These are phyloP conservation scores for Cadophora sp. DNA, from an alignment of 2,329 filamentous ascomycete genomes.

Conservation along the genomic window DNA sequence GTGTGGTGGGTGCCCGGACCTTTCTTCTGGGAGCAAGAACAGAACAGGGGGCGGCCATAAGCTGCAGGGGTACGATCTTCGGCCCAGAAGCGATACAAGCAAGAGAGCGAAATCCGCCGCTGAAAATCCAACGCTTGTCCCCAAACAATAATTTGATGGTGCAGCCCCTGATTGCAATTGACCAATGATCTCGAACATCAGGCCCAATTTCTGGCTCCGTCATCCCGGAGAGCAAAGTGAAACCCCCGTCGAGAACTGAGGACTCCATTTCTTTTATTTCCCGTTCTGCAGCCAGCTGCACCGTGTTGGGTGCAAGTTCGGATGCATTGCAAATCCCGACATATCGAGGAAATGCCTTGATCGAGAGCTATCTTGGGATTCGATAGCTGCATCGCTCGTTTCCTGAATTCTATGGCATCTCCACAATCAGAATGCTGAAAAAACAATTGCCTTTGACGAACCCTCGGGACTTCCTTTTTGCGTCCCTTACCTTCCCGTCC, in stretches of 20 bases:
- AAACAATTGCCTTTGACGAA: neutral
- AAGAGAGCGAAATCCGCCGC: neutral
- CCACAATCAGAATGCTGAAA: neutral
- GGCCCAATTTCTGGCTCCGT: neutral
- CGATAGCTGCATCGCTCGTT: neutral
- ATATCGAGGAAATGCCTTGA: neutral
- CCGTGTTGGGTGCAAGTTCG: neutral
- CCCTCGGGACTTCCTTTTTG: neutral
- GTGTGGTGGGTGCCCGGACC: neutral
- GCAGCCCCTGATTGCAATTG: conserved; percentile 11
- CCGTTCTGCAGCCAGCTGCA: conserved; percentile 8
- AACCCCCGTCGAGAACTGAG: neutral
- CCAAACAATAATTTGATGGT: neutral
- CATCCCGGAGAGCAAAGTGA: conserved; percentile 1
- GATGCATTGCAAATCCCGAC: conserved; percentile 7
- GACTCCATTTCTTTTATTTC: conserved; percentile 14
- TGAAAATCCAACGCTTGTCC: conserved; percentile 3
- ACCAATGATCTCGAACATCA: neutral
- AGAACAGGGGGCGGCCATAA: neutral
- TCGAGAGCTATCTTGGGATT: neutral
- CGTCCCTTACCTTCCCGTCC: neutral
- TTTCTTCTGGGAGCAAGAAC: neutral
- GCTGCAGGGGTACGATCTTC: conserved; percentile 3
- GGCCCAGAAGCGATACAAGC: conserved; percentile 1
- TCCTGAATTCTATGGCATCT: neutral